Evolutionary conservation across 129 eudicot species (phyloP).

Genomic region (Oenanthe sinensis): DNA sequence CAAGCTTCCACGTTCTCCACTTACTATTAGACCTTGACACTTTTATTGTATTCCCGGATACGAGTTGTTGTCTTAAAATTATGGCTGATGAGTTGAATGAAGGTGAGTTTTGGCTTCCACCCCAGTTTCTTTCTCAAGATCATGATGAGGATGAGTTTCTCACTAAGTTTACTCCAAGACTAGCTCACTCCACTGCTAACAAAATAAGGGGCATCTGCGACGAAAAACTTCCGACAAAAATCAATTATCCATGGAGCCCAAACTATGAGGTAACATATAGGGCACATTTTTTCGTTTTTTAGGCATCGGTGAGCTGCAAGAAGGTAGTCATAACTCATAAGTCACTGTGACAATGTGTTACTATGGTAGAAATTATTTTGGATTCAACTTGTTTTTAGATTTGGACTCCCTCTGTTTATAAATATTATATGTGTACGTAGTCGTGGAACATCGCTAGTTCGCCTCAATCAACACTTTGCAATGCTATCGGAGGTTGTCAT

Average conservation of each 20-base stretch:
- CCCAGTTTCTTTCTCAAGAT: conserved; percentile 43
- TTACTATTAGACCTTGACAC: no score
- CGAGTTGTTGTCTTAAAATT: neutral
- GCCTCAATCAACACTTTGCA: conserved; percentile 70
- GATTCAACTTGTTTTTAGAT: neutral
- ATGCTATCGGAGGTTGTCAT: conserved; percentile 17
- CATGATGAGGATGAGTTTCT: conserved; percentile 47
- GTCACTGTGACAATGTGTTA: no score
- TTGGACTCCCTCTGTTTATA: neutral
- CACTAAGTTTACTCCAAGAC: conserved; percentile 9
- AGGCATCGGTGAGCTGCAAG: neutral
- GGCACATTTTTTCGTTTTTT: neutral
- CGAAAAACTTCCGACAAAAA: neutral
- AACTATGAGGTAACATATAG: neutral
- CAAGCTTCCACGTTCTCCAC: no score
- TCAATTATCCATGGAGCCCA: neutral
- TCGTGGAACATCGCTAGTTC: conserved; percentile 45
- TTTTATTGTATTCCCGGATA: neutral
- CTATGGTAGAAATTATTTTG: neutral
- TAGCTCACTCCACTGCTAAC: neutral
- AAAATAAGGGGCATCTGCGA: neutral
- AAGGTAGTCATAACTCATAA: no score
- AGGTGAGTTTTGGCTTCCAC: conserved; percentile 82
- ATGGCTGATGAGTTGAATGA: conserved; percentile 60
- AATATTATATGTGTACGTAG: conserved; percentile 11